Evolutionary conservation across 2,329 filamentous ascomycete species (phyloP).

Genomic region (Cadophora gregata): DNA sequence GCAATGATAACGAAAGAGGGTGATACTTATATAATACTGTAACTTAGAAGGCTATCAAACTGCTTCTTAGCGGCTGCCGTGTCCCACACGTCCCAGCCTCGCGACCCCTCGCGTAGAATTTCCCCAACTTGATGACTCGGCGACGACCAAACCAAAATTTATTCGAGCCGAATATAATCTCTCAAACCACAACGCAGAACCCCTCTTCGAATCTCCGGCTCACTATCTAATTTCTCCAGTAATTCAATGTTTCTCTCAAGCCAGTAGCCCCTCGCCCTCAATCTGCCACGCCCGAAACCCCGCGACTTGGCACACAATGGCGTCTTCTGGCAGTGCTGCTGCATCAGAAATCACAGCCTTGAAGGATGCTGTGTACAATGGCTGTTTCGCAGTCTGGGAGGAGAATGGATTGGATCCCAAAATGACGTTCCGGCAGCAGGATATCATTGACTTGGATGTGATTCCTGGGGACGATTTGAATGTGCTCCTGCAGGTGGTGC

Average conservation of each 20-base stretch:
- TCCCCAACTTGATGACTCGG: conserved; percentile 22
- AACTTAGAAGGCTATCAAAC: conserved; percentile 15
- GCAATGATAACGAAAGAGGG: not conserved
- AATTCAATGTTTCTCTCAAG: conserved; percentile 33
- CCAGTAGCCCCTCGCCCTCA: conserved; percentile 30
- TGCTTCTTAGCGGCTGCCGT: conserved; percentile 1
- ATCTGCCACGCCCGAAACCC: conserved; percentile 19
- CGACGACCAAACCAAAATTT: conserved; percentile 18
- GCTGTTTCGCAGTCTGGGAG: conserved; percentile 33
- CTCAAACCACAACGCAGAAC: conserved; percentile 5
- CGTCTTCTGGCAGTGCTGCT: conserved; percentile 19
- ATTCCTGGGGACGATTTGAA: conserved; percentile 62
- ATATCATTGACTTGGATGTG: conserved; percentile 61
- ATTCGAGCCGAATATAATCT: conserved; percentile 14
- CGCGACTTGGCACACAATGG: conserved; percentile 22
- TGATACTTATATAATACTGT: not conserved
- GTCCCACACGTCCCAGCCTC: conserved; percentile 20
- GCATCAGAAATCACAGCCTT: conserved; percentile 35
- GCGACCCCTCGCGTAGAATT: conserved; percentile 18
- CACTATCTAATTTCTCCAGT: conserved; percentile 6
- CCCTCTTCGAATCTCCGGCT: not conserved
- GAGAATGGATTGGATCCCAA: conserved; percentile 35
- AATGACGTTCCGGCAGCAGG: conserved; percentile 60
- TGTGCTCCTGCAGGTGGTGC: conserved; percentile 61
- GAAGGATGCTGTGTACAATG: conserved; percentile 40